Evolutionary conservation across 495 filamentous ascomycete species (phyloP), one percentile per base, ranked within the genome.

Genomic region (Penicillium psychrofluorescens): DNA sequence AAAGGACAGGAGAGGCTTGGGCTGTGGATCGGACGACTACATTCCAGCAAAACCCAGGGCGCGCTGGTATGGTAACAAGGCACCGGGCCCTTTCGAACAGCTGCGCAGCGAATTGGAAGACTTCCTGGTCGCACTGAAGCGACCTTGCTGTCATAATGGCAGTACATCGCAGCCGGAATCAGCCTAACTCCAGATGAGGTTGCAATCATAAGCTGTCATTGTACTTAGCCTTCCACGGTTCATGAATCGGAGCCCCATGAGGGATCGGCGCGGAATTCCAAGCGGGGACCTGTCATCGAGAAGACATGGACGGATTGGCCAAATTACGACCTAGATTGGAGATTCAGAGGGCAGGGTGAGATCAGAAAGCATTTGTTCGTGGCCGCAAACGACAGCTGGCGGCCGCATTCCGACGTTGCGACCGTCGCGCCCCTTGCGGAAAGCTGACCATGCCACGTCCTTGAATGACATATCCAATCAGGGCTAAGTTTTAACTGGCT

Each of bases 1-100:
- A 36, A 46, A 16, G 42, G 33, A 39, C 9, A 35, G 16, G 28
- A 29, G 16, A 29, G n/a, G 9, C 28, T 42, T 35, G 28, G 40
- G 36, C 38, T 14, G 47, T 54, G 54, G 47, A 49, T 49, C 33
- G 8, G 28, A 34, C 2, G 29, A 30, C 33, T 44, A 50, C 55
- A 58, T 58, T 58, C 55, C 55, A 48, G 35, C 28, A 36, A 36
- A 36, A 34, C 42, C 16, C 51, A 47, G 42, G 50, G 50, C 22
- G 4, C 48, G 42, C 46, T 53, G 55, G 55, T 44, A 58, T 58
- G 55, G 52, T 58, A 55, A 58, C 55, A 58, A 44, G 48, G 46
- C 43, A 22, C 37, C 50, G n/a, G 28, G 46, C 44, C 49, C 44
- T 46, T 49, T 41, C 42, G 40, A 36, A 44, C 48, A 49, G 29